A percentile compares a stretch with the other conserved stretches of the same genome.
phyloP scores from a whole-genome alignment of 1,284 basidiomycete genomes.

The Cutaneotrichosporon sp. region DNA sequence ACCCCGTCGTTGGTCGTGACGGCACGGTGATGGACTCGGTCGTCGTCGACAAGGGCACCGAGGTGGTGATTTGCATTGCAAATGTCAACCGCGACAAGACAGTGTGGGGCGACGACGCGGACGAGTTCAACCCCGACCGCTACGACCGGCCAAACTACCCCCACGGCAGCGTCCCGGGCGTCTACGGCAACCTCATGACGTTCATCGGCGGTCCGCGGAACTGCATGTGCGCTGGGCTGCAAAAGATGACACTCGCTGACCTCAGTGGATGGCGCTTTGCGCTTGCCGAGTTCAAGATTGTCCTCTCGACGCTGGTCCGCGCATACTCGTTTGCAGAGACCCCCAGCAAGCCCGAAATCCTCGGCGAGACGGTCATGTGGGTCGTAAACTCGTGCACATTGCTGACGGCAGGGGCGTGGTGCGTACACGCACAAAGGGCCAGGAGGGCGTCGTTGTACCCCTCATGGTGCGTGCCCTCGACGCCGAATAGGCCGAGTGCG shows the following conservation, averaged over 20 bases:
- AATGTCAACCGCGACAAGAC: conserved; percentile 57
- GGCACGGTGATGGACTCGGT: conserved; percentile 52
- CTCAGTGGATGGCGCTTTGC: conserved; percentile 58
- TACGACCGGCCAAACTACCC: conserved; percentile 8
- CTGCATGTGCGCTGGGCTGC: conserved; percentile 50
- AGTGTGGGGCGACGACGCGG: conserved; percentile 68
- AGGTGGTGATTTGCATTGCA: conserved; percentile 51
- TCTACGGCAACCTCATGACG: conserved; percentile 51
- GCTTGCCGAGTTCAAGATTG: conserved; percentile 57
- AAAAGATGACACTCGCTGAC: background rate
- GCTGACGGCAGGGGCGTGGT: conserved; percentile 25
- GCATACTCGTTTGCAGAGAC: conserved; percentile 55
- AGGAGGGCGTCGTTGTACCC: conserved; percentile 43
- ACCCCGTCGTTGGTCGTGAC: conserved; percentile 43
- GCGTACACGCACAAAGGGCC: conserved; percentile 11
- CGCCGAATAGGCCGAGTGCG: background rate
- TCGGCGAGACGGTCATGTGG: conserved; percentile 30
- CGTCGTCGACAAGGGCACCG: conserved; percentile 56
- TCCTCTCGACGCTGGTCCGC: conserved; percentile 55
- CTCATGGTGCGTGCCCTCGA: conserved; percentile 25
- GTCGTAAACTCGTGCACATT: conserved; percentile 15
- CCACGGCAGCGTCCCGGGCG: conserved; percentile 51
- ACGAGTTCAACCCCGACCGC: conserved; percentile 53
- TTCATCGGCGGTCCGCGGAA: conserved; percentile 59
- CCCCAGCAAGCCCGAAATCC: conserved; percentile 25